Evolutionary conservation across 2,329 filamentous ascomycete species (phyloP).

Genomic region (Trichoderma sp.): DNA sequence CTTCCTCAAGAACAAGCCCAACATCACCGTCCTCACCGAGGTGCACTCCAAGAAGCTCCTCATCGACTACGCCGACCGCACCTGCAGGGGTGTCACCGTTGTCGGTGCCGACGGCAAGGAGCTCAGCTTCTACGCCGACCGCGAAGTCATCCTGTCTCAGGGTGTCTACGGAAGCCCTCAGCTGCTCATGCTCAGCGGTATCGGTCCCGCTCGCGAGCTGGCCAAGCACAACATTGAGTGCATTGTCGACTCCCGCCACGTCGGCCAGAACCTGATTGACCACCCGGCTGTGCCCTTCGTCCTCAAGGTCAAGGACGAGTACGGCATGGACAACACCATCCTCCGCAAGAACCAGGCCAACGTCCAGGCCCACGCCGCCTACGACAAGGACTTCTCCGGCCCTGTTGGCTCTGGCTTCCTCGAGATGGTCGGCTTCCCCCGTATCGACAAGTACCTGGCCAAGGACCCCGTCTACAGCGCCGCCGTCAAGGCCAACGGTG

Average conservation of each 20-base stretch:
- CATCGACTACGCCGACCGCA: constrained; percentile 46
- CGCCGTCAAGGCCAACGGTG: constrained; percentile 44
- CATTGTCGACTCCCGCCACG: constrained; percentile 58
- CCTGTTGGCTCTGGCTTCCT: constrained; percentile 45
- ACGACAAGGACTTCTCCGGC: constrained; percentile 41
- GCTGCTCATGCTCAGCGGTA: constrained; percentile 64
- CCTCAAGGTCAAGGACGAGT: constrained; percentile 46
- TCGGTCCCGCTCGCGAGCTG: constrained; percentile 58
- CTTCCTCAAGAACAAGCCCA: constrained; percentile 54
- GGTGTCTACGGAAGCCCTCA: constrained; percentile 66
- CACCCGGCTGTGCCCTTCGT: constrained; percentile 57
- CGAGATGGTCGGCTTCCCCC: constrained; percentile 57
- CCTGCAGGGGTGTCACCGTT: constrained; percentile 46
- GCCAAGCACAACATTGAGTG: constrained; percentile 54
- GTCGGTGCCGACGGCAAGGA: constrained; percentile 43
- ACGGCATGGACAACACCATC: constrained; percentile 43
- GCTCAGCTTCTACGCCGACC: constrained; percentile 47
- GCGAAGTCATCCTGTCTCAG: constrained; percentile 50
- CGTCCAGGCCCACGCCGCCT: constrained; percentile 38
- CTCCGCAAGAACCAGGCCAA: constrained; percentile 40
- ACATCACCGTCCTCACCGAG: constrained; percentile 52
- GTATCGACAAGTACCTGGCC: constrained; percentile 56
- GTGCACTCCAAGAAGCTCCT: constrained; percentile 55
- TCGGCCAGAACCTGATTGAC: constrained; percentile 66
- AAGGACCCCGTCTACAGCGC: constrained; percentile 49